Evolutionary conservation across 108 stramenopile species (phyloP).

Genomic region (Cylindrotheca fusiformis): DNA sequence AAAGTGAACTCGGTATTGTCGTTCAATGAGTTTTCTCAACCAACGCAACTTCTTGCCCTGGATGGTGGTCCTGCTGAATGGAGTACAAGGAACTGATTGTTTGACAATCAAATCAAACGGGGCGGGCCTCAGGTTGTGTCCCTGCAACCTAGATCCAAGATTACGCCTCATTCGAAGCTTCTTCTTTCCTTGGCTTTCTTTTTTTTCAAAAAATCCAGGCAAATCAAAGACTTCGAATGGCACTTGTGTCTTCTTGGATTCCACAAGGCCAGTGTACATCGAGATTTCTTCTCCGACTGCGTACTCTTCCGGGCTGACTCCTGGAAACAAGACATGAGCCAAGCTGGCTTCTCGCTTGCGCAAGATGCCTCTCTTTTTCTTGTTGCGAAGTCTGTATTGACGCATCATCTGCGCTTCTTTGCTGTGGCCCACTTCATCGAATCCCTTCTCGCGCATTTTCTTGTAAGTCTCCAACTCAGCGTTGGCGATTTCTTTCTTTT

Average conservation of each 20-base stretch:
- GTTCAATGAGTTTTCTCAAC: constrained; percentile 82
- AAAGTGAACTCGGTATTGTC: constrained; percentile 93
- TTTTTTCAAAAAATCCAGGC: constrained; percentile 61
- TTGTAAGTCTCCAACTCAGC: constrained; percentile 33
- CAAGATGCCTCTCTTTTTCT: constrained; percentile 60
- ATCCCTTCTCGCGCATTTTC: constrained; percentile 24
- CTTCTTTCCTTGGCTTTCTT: constrained; percentile 9
- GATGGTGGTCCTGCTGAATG: constrained; percentile 52
- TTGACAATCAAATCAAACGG: constrained; percentile 57
- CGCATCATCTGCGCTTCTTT: constrained; percentile 35
- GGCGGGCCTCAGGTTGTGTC: constrained; percentile 58
- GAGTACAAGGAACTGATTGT: constrained; percentile 49
- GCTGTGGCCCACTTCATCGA: constrained; percentile 39
- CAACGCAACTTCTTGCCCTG: constrained; percentile 60
- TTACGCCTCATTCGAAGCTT: constrained; percentile 49
- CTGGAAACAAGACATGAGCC: constrained; percentile 65
- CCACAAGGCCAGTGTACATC: constrained; percentile 67
- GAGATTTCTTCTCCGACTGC: constrained; percentile 36
- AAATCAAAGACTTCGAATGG: constrained; percentile 93
- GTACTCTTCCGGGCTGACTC: constrained; percentile 73
- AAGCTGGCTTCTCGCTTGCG: constrained; percentile 46
- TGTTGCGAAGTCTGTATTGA: constrained; percentile 53
- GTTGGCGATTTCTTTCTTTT: constrained; percentile 37
- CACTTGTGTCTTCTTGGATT: constrained; percentile 79
- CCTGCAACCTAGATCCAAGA: constrained; percentile 70